A percentile compares a stretch with the other conserved stretches of the same genome.
These are phyloP conservation scores for Eimeria praecox DNA, from an alignment of 169 alveolate species.

Conservation along the genomic window DNA sequence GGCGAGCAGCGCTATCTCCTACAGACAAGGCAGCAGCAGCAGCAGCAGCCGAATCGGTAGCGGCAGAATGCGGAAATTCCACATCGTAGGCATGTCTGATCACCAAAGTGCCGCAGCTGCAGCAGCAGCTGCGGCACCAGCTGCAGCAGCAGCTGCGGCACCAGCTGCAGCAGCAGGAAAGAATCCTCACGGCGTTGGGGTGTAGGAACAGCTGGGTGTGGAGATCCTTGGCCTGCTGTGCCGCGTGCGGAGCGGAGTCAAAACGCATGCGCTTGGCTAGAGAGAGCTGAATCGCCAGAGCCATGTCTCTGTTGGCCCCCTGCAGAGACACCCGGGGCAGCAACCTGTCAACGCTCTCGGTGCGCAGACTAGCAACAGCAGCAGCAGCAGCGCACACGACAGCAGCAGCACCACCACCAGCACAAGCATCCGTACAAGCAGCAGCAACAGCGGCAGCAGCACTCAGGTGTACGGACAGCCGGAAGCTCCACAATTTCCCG, in stretches of 20 bases:
- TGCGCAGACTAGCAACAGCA: not conserved
- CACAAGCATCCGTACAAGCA: not conserved
- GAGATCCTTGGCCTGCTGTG: constrained; percentile 33
- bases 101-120: not conserved
- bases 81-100: not conserved
- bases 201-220: constrained; percentile 53
- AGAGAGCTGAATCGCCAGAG: constrained; percentile 52
- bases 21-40: constrained; percentile 40
- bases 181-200: constrained; percentile 17
- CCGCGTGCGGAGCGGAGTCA: constrained; percentile 10
- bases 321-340: constrained; percentile 16
- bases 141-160: constrained; percentile 29
- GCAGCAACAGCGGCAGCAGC: not conserved
- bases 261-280: constrained; percentile 53
- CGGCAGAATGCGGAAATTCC: not conserved
- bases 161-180: constrained; percentile 1
- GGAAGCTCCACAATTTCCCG: constrained; percentile 35
- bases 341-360: not conserved
- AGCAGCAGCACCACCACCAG: not conserved
- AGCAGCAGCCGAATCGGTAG: not conserved
- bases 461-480: constrained; percentile 48
- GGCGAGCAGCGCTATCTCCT: constrained; percentile 27
- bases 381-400: not conserved
- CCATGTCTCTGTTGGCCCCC: constrained; percentile 45
- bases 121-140: constrained; percentile 27